Evolutionary conservation across 192 early-diverging fungal genomes (phyloP).

Genomic region (Phycomyces nitens): DNA sequence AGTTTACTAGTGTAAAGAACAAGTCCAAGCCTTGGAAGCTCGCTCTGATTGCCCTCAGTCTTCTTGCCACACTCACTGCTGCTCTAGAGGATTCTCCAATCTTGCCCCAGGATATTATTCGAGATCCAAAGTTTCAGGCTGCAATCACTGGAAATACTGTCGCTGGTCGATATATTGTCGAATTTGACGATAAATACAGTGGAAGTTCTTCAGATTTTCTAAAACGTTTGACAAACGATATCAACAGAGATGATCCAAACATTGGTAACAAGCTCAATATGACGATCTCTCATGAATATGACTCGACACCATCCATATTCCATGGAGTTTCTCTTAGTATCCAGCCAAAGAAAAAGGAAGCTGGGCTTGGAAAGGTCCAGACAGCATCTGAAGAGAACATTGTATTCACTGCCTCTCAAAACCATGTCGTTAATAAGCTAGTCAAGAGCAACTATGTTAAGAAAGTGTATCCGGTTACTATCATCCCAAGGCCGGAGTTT

Average conservation of each 20-base stretch:
- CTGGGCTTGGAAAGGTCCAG: neutral
- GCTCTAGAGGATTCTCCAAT: neutral
- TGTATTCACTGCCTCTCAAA: neutral
- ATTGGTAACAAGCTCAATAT: slow-evolving; percentile 3
- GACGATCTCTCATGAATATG: slow-evolving; percentile 12
- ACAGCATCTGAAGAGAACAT: slow-evolving; percentile 5
- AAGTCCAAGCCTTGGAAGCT: too few species aligned
- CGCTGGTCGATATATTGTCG: slow-evolving; percentile 22
- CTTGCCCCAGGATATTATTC: slow-evolving; percentile 2
- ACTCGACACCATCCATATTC: slow-evolving; percentile 14
- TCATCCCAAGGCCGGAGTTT: slow-evolving; percentile 13
- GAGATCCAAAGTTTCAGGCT: slow-evolving; percentile 13
- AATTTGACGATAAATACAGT: slow-evolving; percentile 16
- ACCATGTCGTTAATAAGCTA: neutral
- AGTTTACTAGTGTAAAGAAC: too few species aligned
- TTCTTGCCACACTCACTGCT: neutral
- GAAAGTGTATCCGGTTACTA: slow-evolving; percentile 14
- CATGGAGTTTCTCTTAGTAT: slow-evolving; percentile 20
- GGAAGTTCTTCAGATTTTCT: slow-evolving; percentile 6
- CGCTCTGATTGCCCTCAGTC: neutral
- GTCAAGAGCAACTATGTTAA: slow-evolving; percentile 5
- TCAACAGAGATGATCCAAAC: neutral
- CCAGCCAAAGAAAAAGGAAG: neutral
- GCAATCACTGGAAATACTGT: slow-evolving; percentile 2
- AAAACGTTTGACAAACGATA: neutral